Percentiles rank a stretch among this genome's conserved stretches.
Conservation (phyloP, 2,329 filamentous ascomycete genomes). For the Botrytis sinoallii region DNA sequence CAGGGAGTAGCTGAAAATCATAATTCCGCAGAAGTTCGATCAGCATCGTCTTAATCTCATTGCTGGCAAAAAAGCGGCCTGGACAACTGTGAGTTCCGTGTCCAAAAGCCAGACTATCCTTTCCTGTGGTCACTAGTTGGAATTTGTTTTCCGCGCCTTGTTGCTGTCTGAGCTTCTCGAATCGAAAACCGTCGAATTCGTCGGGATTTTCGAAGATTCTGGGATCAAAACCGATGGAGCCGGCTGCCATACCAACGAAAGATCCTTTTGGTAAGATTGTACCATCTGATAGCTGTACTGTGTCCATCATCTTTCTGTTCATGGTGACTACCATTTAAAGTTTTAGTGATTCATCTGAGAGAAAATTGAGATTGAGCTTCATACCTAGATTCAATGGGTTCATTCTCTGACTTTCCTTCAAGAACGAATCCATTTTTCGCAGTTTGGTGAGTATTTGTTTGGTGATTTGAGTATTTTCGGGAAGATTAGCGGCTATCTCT, state of each 20-base stretch:
- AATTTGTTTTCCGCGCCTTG: conserved; percentile 17
- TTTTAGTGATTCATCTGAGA: background rate
- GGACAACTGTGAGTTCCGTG: conserved; percentile 44
- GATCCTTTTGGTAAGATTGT: conserved; percentile 35
- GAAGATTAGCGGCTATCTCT: conserved; percentile 25
- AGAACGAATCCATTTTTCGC: conserved; percentile 41
- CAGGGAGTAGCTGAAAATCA: conserved; percentile 23
- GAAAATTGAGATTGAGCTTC: background rate
- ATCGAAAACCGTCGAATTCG: conserved; percentile 23
- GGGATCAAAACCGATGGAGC: conserved; percentile 16
- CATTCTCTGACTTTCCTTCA: conserved; percentile 41
- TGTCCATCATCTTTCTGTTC: conserved; percentile 25
- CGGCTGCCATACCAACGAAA: conserved; percentile 28
- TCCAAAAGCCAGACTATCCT: conserved; percentile 39
- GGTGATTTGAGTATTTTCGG: conserved; percentile 41
- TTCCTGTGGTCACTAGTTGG: conserved; percentile 38
- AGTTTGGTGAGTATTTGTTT: conserved; percentile 25
- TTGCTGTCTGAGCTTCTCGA: conserved; percentile 17
- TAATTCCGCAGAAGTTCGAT: conserved; percentile 36
- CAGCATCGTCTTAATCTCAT: conserved; percentile 39
- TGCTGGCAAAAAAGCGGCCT: conserved; percentile 41
- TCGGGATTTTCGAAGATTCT: conserved; percentile 12
- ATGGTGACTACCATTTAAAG: conserved; percentile 1
- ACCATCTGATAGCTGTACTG: conserved; percentile 37
- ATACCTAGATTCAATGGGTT: conserved; percentile 38